These are phyloP conservation scores for Xenoacremonium recifei DNA, from an alignment of 2,329 filamentous ascomycete species.

Conservation along the genomic window DNA sequence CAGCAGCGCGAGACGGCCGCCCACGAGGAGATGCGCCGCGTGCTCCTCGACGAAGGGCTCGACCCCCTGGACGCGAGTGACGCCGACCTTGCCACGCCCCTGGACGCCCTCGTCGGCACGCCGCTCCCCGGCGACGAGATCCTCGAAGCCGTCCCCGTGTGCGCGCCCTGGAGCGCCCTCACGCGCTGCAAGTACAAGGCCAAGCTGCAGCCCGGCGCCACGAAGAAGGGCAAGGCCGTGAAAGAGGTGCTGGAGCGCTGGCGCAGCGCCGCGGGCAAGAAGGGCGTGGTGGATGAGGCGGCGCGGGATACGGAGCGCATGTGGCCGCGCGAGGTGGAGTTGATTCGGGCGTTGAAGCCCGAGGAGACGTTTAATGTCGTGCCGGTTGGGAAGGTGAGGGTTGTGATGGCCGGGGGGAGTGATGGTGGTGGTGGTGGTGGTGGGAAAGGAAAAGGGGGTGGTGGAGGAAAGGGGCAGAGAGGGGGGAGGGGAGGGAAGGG, in stretches of 20 bases:
- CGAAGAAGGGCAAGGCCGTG: conserved; percentile 93
- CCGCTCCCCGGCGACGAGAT: conserved; percentile 82
- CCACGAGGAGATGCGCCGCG: conserved; percentile 67
- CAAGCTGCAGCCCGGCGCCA: conserved; percentile 85
- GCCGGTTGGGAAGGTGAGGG: conserved; percentile 75
- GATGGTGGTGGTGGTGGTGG: conserved; percentile 42
- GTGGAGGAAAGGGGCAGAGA: conserved; percentile 28
- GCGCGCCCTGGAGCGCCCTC: conserved; percentile 64
- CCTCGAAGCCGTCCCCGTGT: conserved; percentile 62
- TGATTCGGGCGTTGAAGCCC: conserved; percentile 77
- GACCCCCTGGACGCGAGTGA: conserved; percentile 61
- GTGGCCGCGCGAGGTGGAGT: conserved; percentile 82
- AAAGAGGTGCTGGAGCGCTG: conserved; percentile 86
- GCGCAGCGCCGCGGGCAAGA: conserved; percentile 62
- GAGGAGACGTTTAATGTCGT: conserved; percentile 79
- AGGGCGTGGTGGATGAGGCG: conserved; percentile 60
- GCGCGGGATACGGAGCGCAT: conserved; percentile 68
- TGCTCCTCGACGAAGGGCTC: conserved; percentile 57
- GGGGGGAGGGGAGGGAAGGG: conserved; percentile 39
- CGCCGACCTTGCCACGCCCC: conserved; percentile 50
- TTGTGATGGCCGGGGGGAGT: conserved; percentile 66
- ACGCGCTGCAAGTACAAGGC: conserved; percentile 85
- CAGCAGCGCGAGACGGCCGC: conserved; percentile 74
- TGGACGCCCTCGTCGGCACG: conserved; percentile 74
- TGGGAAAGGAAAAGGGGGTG: conserved; percentile 30